Percentiles rank a stretch among this genome's conserved stretches.
These are phyloP conservation scores for Podaxis sp. DNA, from an alignment of 768 basidiomycete species.

Conservation along the genomic window DNA sequence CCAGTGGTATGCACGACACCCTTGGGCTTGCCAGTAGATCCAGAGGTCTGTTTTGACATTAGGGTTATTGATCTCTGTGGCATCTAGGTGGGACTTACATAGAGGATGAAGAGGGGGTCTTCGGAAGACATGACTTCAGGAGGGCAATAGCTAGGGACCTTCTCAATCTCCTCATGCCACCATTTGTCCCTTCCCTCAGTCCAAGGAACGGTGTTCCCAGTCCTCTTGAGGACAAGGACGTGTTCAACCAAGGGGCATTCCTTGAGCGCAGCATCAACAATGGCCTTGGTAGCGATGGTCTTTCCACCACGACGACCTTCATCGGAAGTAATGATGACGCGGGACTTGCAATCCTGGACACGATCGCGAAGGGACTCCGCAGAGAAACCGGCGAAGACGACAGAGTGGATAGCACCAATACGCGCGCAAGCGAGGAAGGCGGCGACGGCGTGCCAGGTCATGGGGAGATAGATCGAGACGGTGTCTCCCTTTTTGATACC, in stretches of 20 bases:
- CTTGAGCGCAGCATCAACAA: conserved; percentile 89
- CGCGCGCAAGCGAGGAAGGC: conserved; percentile 98
- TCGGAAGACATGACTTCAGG: conserved; percentile 88
- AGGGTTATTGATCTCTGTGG: neutral
- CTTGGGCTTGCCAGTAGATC: conserved; percentile 95
- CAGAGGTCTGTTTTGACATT: conserved; percentile 67
- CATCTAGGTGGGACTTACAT: conserved; percentile 54
- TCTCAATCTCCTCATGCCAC: conserved; percentile 93
- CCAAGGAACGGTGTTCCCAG: conserved; percentile 82
- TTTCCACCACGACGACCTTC: conserved; percentile 95
- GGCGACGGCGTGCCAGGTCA: conserved; percentile 94
- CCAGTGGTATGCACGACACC: conserved; percentile 91
- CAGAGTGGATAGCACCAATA: conserved; percentile 95
- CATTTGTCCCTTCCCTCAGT: conserved; percentile 84
- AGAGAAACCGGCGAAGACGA: conserved; percentile 97
- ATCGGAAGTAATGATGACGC: conserved; percentile 94
- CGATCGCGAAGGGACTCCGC: conserved; percentile 94
- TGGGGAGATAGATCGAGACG: conserved; percentile 89
- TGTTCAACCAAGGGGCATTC: conserved; percentile 86
- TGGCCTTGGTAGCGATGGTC: conserved; percentile 89
- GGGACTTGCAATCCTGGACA: conserved; percentile 82
- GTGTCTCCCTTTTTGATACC: conserved; percentile 96
- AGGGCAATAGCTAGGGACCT: conserved; percentile 86
- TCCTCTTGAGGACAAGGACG: conserved; percentile 85
- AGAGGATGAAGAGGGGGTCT: conserved; percentile 98